Base-by-base conservation (phyloP, 1,284 basidiomycete genomes). In the Ceratobasidium theobromae region DNA sequence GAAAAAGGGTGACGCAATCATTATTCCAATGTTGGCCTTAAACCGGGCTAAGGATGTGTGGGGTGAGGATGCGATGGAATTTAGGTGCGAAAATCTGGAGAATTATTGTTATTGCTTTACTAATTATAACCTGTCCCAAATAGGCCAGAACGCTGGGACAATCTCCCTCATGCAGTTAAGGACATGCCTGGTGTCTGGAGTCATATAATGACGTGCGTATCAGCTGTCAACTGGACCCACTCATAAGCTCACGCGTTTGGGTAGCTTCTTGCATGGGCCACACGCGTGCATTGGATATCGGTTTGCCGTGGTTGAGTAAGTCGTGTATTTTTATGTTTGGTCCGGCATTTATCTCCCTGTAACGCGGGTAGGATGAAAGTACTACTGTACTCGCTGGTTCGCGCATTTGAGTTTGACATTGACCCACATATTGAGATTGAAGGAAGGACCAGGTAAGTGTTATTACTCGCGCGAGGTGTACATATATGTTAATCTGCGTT, bases 121-220 rank as follows among this genome's bases (percentile, higher is more conserved):
- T 4, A 28, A 32, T 21, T 23, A 3, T 3, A 9, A 27, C 6
- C 25, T 23, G 11, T 33, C 27, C 5, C 16, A n/a, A 32, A 69
- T n/a, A n/a, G 67, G 3, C 69, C 69, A 4, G 69, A 70, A 25
- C 62, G 69, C 12, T 70, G 69, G 69, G 53, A 68, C 32, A 51
- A 62, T 14, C 53, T 60, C 3, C 60, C 68, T 1, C 18, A 27
- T 6, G 49, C 28, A 16, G 52, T 52, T 12, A 65, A 62, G 21
- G 68, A 69, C 3, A 67, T 69, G 35, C 66, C 68, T 6, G 55
- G 65, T 5, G 46, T 69, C 4, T 65, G 27, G 28, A 53, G 51
- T 4, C 46, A 52, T 14, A 38, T 66, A 6, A 58, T 55, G 60
- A 67, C 68, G 30, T 69, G 43, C 49, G 23, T 65, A 25, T n/a